phyloP scores from a whole-genome alignment of 805 yeast genomes.

The Yarrowia sp. region DNA sequence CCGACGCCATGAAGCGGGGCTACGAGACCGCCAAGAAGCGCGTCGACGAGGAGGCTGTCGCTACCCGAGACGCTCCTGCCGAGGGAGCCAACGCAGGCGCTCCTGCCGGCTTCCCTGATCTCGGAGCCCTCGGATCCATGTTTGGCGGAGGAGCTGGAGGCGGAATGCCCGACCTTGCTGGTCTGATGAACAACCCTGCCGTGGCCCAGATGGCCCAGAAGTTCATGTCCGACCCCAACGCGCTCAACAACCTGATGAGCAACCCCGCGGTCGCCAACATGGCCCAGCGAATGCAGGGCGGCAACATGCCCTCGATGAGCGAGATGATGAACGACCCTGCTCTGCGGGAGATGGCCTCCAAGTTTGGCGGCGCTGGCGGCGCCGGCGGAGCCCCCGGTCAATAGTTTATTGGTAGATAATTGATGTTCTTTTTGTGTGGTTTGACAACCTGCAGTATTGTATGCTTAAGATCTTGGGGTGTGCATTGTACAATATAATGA shows the following conservation, averaged over 20 bases:
- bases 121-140: slow-evolving; percentile 56
- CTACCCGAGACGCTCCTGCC: slow-evolving; percentile 42
- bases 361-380: slow-evolving; percentile 56
- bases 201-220: slow-evolving; percentile 84
- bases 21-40: slow-evolving; percentile 89
- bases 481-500: too few relatives aligned
- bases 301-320: slow-evolving; percentile 59
- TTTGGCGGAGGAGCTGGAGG: slow-evolving; percentile 58
- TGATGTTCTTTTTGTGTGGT: too few relatives aligned
- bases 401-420: too few relatives aligned
- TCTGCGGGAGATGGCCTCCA: slow-evolving; percentile 67
- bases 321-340: slow-evolving; percentile 81
- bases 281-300: slow-evolving; percentile 68
- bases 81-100: slow-evolving; percentile 35
- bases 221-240: slow-evolving; percentile 82
- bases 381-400: slow-evolving; percentile 30
- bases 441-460: too few relatives aligned
- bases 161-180: slow-evolving; percentile 66
- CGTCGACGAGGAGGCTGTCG: slow-evolving; percentile 62
- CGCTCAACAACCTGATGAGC: slow-evolving; percentile 68
- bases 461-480: too few relatives aligned
- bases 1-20: slow-evolving; percentile 89
- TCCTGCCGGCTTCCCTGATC: slow-evolving; percentile 64
- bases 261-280: slow-evolving; percentile 79
- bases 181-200: slow-evolving; percentile 86